Percentiles rank a stretch among this genome's conserved stretches.
These are phyloP conservation scores for Septoria petroselini DNA, from an alignment of 2,329 filamentous ascomycete genomes.

Conservation along the genomic window DNA sequence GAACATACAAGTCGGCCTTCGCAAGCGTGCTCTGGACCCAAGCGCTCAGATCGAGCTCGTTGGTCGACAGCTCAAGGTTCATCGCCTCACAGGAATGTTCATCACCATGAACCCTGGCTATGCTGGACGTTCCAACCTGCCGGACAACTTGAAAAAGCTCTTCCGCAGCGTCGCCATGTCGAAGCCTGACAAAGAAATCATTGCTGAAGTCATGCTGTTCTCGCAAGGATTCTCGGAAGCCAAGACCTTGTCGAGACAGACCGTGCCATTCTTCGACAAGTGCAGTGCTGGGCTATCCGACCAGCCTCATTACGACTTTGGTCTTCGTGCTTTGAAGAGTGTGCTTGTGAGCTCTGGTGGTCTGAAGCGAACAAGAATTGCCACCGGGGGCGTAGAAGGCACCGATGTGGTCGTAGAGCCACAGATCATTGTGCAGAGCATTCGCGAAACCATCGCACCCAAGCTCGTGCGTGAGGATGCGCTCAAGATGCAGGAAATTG, in stretches of 20 bases:
- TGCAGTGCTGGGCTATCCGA: slow-evolving; percentile 80
- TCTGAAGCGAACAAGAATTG: slow-evolving; percentile 80
- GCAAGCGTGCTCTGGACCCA: slow-evolving; percentile 75
- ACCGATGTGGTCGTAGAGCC: slow-evolving; percentile 75
- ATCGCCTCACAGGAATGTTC: slow-evolving; percentile 94
- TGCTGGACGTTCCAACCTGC: slow-evolving; percentile 93
- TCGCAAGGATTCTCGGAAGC: slow-evolving; percentile 98
- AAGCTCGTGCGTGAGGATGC: slow-evolving; percentile 94
- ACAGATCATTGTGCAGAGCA: slow-evolving; percentile 97
- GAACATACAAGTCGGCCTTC: slow-evolving; percentile 95
- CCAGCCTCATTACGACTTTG: slow-evolving; percentile 98
- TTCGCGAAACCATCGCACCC: slow-evolving; percentile 95
- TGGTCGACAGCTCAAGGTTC: slow-evolving; percentile 83
- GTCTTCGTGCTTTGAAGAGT: slow-evolving; percentile 94
- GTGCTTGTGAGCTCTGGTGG: slow-evolving; percentile 97
- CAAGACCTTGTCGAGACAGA: slow-evolving; percentile 88
- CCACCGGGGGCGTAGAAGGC: slow-evolving; percentile 52
- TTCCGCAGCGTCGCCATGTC: slow-evolving; percentile 99
- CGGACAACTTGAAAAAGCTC: slow-evolving; percentile 98
- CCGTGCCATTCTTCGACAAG: slow-evolving; percentile 96
- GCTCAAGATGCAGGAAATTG: slow-evolving; percentile 79
- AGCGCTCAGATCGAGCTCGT: slow-evolving; percentile 91
- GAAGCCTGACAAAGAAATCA: slow-evolving; percentile 98
- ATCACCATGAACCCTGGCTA: slow-evolving; percentile 99
- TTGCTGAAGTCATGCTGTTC: slow-evolving; percentile 99